phyloP scores from a whole-genome alignment of 306 rosid genomes.

The Quercus glauca region DNA sequence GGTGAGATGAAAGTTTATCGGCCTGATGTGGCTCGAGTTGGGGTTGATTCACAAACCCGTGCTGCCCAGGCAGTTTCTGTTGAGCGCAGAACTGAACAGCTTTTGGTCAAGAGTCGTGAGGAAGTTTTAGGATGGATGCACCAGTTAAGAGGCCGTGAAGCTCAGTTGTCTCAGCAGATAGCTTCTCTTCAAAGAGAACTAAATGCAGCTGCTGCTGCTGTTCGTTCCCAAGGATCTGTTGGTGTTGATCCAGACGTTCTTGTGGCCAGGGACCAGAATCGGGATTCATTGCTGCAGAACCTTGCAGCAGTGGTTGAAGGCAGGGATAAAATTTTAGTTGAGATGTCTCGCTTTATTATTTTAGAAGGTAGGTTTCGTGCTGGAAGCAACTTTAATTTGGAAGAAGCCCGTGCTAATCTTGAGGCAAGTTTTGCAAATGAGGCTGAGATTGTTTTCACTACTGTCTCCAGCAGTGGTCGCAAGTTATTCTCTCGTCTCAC shows the following conservation, averaged over 20 bases:
- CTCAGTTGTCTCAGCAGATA: conserved; percentile 73
- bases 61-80: conserved; percentile 99
- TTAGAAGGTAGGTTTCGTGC: conserved; percentile 86
- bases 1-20: conserved; percentile 99
- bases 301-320: conserved; percentile 93
- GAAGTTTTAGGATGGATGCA: conserved; percentile 92
- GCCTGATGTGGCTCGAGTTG: conserved; percentile 98
- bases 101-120: conserved; percentile 76
- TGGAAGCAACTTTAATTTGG: conserved; percentile 78
- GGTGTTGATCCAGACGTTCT: conserved; percentile 96
- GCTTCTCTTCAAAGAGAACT: conserved; percentile 80
- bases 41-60: conserved; percentile 98
- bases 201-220: conserved; percentile 82
- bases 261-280: conserved; percentile 83
- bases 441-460: conserved; percentile 95
- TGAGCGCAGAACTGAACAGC: conserved; percentile 98
- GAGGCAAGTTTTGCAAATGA: conserved; percentile 99
- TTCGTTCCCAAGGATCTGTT: conserved; percentile 94
- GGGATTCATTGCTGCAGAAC: conserved; percentile 78
- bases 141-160: conserved; percentile 76
- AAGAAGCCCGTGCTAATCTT: conserved; percentile 93
- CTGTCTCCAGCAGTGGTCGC: conserved; percentile 98
- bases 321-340: conserved; percentile 88
- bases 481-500: conserved; percentile 94
- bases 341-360: conserved; percentile 88